phyloP scores from a whole-genome alignment of 768 basidiomycete species.

The Trametes punicea region DNA sequence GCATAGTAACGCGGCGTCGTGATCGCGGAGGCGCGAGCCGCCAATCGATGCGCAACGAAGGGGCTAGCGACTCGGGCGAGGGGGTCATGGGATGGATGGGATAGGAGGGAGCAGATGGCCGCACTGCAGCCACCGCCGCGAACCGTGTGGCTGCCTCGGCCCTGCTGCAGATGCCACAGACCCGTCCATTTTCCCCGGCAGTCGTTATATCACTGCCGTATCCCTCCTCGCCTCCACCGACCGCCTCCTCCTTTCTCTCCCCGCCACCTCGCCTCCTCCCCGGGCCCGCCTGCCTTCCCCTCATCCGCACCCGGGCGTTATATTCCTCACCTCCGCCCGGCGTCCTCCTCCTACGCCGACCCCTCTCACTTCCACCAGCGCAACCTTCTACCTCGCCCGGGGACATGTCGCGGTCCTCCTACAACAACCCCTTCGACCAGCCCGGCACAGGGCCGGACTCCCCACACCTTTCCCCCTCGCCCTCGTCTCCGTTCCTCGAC shows the following conservation, averaged over 20 bases:
- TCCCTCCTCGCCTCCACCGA: constrained; percentile 31
- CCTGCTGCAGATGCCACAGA: constrained; percentile 59
- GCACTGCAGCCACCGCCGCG: not conserved
- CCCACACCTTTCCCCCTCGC: not conserved
- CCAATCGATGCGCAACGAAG: not conserved
- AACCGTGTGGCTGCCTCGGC: constrained; percentile 69
- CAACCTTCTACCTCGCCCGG: not conserved
- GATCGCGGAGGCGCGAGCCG: not conserved
- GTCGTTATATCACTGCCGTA: constrained; percentile 52
- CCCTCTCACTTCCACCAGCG: not conserved
- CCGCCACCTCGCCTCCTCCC: constrained; percentile 9
- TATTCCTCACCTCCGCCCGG: not conserved
- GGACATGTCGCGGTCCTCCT: constrained; percentile 9
- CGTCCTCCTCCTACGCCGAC: not conserved
- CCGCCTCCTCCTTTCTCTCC: constrained; percentile 22
- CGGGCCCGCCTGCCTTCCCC: constrained; percentile 7
- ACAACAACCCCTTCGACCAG: constrained; percentile 15
- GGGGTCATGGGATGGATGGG: not conserved
- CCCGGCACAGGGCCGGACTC: not conserved
- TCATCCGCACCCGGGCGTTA: not conserved
- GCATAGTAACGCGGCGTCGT: not conserved
- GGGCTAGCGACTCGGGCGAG: not conserved
- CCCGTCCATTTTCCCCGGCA: constrained; percentile 42
- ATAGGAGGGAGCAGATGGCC: constrained; percentile 3
- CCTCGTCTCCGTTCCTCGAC: constrained; percentile 3